phyloP scores from a whole-genome alignment of 148 eudicot species.

The Rhododendron molle region DNA sequence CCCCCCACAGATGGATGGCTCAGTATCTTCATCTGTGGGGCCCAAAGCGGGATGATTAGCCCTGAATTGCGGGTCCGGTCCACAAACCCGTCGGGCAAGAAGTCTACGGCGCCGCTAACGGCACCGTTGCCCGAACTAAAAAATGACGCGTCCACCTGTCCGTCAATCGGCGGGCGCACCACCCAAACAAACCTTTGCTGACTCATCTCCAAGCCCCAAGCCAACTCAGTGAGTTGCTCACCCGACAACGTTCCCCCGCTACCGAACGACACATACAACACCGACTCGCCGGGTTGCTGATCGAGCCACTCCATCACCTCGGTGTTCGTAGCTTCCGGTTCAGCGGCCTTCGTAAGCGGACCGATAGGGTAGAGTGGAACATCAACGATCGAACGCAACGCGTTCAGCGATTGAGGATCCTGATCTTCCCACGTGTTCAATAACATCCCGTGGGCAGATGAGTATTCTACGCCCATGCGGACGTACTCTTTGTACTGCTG shows the following conservation, averaged over 20 bases:
- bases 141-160: not conserved
- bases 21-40: slow-evolving; percentile 20
- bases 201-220: slow-evolving; percentile 33
- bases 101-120: not conserved
- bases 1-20: slow-evolving; percentile 15
- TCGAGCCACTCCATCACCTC: slow-evolving; percentile 21
- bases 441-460: not conserved
- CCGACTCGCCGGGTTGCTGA: slow-evolving; percentile 14
- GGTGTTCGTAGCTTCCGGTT: not conserved
- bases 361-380: slow-evolving; percentile 42
- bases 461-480: not conserved
- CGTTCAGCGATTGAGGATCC: slow-evolving; percentile 16
- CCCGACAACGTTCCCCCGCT: slow-evolving; percentile 30
- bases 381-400: slow-evolving; percentile 23
- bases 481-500: not conserved
- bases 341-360: slow-evolving; percentile 22
- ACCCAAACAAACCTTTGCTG: slow-evolving; percentile 26
- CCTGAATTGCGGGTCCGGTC: slow-evolving; percentile 6
- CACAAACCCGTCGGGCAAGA: slow-evolving; percentile 20
- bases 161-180: slow-evolving; percentile 19
- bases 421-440: slow-evolving; percentile 42
- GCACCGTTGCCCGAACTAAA: not conserved
- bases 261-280: slow-evolving; percentile 22
- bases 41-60: slow-evolving; percentile 18
- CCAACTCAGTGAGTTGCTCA: slow-evolving; percentile 28